phyloP scores from a whole-genome alignment of 2,329 filamentous ascomycete species.

The Juglanconis sp. region DNA sequence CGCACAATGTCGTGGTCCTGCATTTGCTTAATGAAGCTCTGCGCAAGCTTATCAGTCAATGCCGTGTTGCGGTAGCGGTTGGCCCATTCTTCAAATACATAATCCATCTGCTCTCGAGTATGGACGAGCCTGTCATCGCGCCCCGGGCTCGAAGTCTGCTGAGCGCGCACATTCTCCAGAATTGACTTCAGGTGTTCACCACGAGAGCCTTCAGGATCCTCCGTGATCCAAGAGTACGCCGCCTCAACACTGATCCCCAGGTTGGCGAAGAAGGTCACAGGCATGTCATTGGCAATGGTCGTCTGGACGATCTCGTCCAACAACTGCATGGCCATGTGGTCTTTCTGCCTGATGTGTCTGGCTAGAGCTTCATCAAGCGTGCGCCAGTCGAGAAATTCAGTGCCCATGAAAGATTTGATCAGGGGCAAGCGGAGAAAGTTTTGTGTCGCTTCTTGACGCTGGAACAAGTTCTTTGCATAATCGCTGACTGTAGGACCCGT shows the following conservation, averaged over 20 bases:
- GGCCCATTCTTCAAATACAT: constrained; percentile 95
- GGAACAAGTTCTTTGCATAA: constrained; percentile 54
- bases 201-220: constrained; percentile 62
- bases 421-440: constrained; percentile 56
- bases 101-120: constrained; percentile 82
- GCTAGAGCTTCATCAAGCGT: constrained; percentile 70
- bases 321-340: constrained; percentile 71
- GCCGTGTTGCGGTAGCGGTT: constrained; percentile 75
- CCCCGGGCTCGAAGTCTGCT: constrained; percentile 41
- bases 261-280: constrained; percentile 77
- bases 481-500: constrained; percentile 51
- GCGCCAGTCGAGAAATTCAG: constrained; percentile 60
- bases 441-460: constrained; percentile 49
- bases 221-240: constrained; percentile 75
- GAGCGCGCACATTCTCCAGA: constrained; percentile 41
- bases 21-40: constrained; percentile 81
- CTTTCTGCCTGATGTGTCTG: constrained; percentile 67
- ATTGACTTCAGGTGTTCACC: constrained; percentile 71
- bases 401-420: constrained; percentile 54
- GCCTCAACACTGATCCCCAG: constrained; percentile 80
- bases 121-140: constrained; percentile 54
- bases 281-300: constrained; percentile 73
- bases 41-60: constrained; percentile 67
- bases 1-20: constrained; percentile 71
- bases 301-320: constrained; percentile 77